Evolutionary conservation across 2,329 filamentous ascomycete genomes (phyloP).

Genomic region (Ascochyta pisi): DNA sequence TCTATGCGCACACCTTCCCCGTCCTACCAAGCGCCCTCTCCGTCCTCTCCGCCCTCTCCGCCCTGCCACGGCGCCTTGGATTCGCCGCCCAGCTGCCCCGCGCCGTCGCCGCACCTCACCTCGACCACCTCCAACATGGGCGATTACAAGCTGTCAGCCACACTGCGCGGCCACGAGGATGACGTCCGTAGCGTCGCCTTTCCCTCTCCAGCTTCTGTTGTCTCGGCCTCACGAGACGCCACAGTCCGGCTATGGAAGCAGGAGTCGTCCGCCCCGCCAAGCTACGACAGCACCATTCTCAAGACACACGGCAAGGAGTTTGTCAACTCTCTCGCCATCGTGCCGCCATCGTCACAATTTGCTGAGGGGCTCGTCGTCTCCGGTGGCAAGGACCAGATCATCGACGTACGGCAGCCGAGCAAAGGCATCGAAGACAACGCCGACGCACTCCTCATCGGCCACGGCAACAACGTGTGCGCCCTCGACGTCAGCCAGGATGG

Average conservation of each 20-base stretch:
- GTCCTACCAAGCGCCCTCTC: not conserved
- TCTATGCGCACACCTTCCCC: slow-evolving; percentile 20
- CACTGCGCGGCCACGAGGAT: slow-evolving; percentile 86
- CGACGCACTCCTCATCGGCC: slow-evolving; percentile 84
- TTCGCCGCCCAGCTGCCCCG: slow-evolving; percentile 32
- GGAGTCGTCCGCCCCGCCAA: slow-evolving; percentile 68
- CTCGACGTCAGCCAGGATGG: slow-evolving; percentile 78
- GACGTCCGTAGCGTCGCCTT: slow-evolving; percentile 92
- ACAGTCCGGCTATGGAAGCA: slow-evolving; percentile 88
- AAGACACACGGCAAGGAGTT: slow-evolving; percentile 82
- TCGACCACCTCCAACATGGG: slow-evolving; percentile 60
- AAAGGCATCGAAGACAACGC: slow-evolving; percentile 75
- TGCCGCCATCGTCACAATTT: slow-evolving; percentile 71
- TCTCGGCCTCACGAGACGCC: slow-evolving; percentile 90
- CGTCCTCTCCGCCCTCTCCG: too few relatives aligned
- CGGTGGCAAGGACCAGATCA: slow-evolving; percentile 88
- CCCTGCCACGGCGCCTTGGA: not conserved
- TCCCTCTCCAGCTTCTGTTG: slow-evolving; percentile 71
- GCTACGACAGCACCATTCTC: slow-evolving; percentile 76
- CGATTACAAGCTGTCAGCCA: slow-evolving; percentile 92
- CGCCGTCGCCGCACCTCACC: slow-evolving; percentile 12
- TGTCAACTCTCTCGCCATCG: slow-evolving; percentile 82
- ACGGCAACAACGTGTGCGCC: slow-evolving; percentile 86
- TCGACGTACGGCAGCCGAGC: slow-evolving; percentile 81
- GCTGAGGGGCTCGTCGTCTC: slow-evolving; percentile 85